These are phyloP conservation scores for Zizania latifolia DNA, from an alignment of 176 grass and related monocot species.

Conservation along the genomic window DNA sequence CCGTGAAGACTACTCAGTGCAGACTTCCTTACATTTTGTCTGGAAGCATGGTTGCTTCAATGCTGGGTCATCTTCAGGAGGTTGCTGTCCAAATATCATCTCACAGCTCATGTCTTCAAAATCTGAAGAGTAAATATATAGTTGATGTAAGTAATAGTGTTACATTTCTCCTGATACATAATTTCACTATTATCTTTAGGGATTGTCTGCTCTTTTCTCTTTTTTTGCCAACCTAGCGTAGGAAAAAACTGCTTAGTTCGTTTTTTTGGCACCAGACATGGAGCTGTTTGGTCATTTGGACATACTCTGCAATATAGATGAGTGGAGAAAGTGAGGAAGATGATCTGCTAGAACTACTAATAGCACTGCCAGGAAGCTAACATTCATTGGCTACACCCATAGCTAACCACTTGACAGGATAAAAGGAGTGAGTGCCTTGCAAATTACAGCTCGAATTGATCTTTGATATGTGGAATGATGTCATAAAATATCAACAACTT, in stretches of 20 bases:
- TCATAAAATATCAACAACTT: conserved; percentile 35
- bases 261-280: conserved; percentile 13
- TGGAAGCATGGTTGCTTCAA: conserved; percentile 86
- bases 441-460: conserved; percentile 21
- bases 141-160: conserved; percentile 27
- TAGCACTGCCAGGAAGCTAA: conserved; percentile 16
- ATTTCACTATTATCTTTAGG: conserved; percentile 6
- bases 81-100: conserved; percentile 91
- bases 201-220: not conserved
- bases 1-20: not conserved
- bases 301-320: conserved; percentile 7
- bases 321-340: conserved; percentile 22
- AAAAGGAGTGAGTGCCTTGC: not conserved
- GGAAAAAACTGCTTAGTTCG: conserved; percentile 12
- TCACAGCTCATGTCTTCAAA: conserved; percentile 99
- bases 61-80: conserved; percentile 78
- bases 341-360: not conserved
- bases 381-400: conserved; percentile 10
- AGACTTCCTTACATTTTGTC: conserved; percentile 54
- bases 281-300: conserved; percentile 6
- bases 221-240: not conserved
- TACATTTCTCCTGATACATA: conserved; percentile 7
- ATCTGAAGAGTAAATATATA: conserved; percentile 55
- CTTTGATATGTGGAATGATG: conserved; percentile 9
- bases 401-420: conserved; percentile 21